Conservation (phyloP, 495 filamentous ascomycete genomes). For the Penicillium verhagenii region DNA sequence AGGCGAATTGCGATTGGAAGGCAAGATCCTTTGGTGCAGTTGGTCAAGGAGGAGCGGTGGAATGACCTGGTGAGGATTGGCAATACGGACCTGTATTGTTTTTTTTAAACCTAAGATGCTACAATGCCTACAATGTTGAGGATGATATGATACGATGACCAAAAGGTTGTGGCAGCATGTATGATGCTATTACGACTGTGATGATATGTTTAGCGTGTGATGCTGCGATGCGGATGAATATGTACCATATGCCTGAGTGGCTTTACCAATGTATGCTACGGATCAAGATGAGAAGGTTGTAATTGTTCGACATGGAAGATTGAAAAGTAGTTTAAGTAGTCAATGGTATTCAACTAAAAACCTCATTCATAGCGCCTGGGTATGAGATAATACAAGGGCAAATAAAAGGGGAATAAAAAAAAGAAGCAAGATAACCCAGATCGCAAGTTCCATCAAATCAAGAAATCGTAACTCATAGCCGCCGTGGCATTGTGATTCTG, state of each 20-base stretch:
- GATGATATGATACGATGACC: no score
- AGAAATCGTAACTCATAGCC: slow-evolving; percentile 9
- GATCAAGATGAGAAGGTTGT: neutral
- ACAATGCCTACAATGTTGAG: no score
- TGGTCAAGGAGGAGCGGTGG: slow-evolving; percentile 37
- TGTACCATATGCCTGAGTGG: no score
- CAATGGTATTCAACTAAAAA: neutral
- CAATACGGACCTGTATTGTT: slow-evolving; percentile 21
- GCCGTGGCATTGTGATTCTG: neutral
- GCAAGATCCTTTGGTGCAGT: slow-evolving; percentile 36
- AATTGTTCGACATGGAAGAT: no score
- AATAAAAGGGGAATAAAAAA: neutral
- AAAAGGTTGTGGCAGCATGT: neutral
- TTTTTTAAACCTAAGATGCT: neutral
- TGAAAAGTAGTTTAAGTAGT: neutral
- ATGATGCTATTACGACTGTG: no score
- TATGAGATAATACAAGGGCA: slow-evolving; percentile 11
- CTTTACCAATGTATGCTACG: neutral
- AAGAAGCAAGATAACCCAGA: neutral
- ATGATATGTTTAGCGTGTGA: no score
- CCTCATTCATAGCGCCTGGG: slow-evolving; percentile 12
- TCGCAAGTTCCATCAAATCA: neutral
- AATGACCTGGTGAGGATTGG: slow-evolving; percentile 21
- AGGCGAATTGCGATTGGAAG: slow-evolving; percentile 28
- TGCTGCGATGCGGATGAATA: no score